Conservation (phyloP, 139 green algal genomes). For the Chlamydomonas eustigma region DNA sequence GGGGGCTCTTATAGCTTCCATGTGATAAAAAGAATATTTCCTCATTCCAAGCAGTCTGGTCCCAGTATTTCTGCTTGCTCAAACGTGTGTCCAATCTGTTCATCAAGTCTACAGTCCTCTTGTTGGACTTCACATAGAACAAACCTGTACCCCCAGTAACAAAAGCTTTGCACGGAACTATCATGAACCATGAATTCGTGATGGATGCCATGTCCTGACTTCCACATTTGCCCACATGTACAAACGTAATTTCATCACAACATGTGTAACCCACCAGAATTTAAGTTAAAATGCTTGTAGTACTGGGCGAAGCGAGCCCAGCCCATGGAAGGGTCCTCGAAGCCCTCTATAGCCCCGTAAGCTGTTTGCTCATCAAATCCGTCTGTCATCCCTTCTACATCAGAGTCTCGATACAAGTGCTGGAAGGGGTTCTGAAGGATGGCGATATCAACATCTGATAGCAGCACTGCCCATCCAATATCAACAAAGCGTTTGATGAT, state of each 20-base stretch:
- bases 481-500: constrained; percentile 87
- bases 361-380: constrained; percentile 78
- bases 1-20: constrained; percentile 63
- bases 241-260: not conserved
- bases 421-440: constrained; percentile 65
- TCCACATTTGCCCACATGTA: no score
- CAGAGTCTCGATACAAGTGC: constrained; percentile 59
- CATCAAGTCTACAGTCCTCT: constrained; percentile 45
- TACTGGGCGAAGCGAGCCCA: constrained; percentile 74
- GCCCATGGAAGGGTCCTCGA: constrained; percentile 87
- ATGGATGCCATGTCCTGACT: no score
- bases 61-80: constrained; percentile 75
- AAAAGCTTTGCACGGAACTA: no score
- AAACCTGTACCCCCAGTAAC: no score
- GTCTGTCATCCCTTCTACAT: constrained; percentile 79
- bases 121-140: constrained; percentile 78
- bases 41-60: constrained; percentile 87
- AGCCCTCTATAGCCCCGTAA: constrained; percentile 84
- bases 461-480: constrained; percentile 86
- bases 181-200: no score
- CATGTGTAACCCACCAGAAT: constrained; percentile 61
- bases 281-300: constrained; percentile 77
- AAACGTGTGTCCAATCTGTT: constrained; percentile 56
- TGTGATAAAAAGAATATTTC: constrained; percentile 86
- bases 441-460: constrained; percentile 92